These are phyloP conservation scores for Coemansia sp. DNA, from an alignment of 192 early-diverging fungal genomes.

Conservation along the genomic window DNA sequence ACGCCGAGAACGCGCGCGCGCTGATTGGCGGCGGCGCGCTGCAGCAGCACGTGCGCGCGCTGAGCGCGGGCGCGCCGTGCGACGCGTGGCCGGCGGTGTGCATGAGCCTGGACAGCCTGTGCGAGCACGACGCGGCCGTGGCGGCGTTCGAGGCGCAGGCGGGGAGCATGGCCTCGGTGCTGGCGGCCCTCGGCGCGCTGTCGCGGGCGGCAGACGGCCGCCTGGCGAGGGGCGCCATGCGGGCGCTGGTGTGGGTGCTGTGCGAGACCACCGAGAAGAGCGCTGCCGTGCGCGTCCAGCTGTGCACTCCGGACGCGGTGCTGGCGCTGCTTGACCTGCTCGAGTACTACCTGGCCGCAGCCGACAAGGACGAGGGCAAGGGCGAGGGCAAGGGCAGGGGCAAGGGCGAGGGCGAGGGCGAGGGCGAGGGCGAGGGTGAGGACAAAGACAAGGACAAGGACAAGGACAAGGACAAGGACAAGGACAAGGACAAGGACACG, in stretches of 20 bases:
- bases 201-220: background rate
- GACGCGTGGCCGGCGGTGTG: conserved; percentile 21
- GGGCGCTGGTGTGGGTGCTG: conserved; percentile 43
- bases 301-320: conserved; percentile 27
- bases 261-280: conserved; percentile 44
- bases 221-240: conserved; percentile 21
- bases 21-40: conserved; percentile 23
- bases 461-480: no score
- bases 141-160: conserved; percentile 19
- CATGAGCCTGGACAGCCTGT: conserved; percentile 39
- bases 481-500: no score
- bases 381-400: background rate
- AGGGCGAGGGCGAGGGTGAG: background rate
- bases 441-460: conserved; percentile 1
- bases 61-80: conserved; percentile 2
- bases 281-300: conserved; percentile 21
- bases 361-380: background rate
- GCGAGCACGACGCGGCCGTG: conserved; percentile 22
- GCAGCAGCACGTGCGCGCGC: conserved; percentile 13
- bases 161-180: conserved; percentile 3
- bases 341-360: conserved; percentile 10
- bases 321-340: conserved; percentile 32
- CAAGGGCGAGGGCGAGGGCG: background rate
- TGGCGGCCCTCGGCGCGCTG: conserved; percentile 16
- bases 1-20: conserved; percentile 14